Base-by-base conservation (phyloP, 140 eudicot genomes). In the Erigeron philadelphicus region DNA sequence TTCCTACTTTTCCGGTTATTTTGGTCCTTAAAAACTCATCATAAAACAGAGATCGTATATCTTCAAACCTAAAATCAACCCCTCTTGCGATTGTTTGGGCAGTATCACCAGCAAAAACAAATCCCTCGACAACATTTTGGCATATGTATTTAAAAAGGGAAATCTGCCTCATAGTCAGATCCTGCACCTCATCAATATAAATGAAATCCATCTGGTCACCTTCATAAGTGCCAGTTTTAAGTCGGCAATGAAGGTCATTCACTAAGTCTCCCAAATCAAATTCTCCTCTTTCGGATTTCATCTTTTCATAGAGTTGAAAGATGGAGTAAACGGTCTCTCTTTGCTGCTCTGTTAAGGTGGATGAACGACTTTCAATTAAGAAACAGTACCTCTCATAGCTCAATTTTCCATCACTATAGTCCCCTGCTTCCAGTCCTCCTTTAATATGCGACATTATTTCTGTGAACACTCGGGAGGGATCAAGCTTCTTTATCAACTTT, bases 51-150 rank as follows among this genome's bases (percentile, higher is more conserved):
- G 78, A 76, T 74, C 92, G 47, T 67, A 90, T 82, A 47, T 87
- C 95, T 60, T 90, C 81, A 75, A 90, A 90, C 65, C 95, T 61
- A 18, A 90, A 90, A 61, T 87, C 95, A 38, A 90, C 76, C 18
- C 97, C 97, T 57, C 90, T 75, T 16, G 92, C 91, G 49, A 90
- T 90, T 0, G 97, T 87, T 49, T 90, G 95, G 0, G 97, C 97
- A 1, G 97, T 90, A 67, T 89, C 96, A 7, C 95, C 96, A 11
- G 91, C 80, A 70, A 89, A 86, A 35, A 85, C 74, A 64, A 76
- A 89, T 7, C 96, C 96, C 49, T 86, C 95, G 8, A 79, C 83
- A 9, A 86, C 88, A 73, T 89, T 89, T 66, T 74, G 78, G 80
- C 91, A 89, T 8, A 89, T 77, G 60, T 84, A 83, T 69, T 76